Base-by-base conservation (phyloP, 768 basidiomycete genomes). In the Auriscalpium orientale region DNA sequence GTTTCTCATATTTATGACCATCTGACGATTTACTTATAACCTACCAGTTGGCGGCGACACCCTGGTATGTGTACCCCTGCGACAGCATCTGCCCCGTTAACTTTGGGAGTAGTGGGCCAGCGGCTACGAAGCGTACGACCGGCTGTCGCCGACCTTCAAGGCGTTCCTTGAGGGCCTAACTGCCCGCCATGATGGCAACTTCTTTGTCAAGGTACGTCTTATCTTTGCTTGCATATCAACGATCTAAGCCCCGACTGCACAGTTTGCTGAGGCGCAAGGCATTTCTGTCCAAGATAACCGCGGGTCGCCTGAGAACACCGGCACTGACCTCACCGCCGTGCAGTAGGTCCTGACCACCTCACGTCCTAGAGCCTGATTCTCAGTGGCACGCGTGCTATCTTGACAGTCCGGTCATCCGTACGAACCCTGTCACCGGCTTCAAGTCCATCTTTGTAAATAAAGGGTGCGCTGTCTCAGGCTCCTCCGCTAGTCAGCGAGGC, bases 351-450 rank as follows among this genome's bases (percentile, higher is more conserved):
- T 1, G 20, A 28, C 28, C 28, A 28, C 28, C 2, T 28, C 28
- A 28, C 28, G 0, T 74, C 83, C 52, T 68, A 81, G 35, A 9
- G 16, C 8, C 13, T 20, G 8, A 6, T 16, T 20, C 11, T 10
- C 12, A 38, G n/a, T 20, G 35, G 34, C 5, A 28, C 28, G 28
- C 28, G 28, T 28, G 28, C 5, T 7, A 28, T 28, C 10, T 13
- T 18, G 1, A 12, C 11, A 51, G 50, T 67, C 91, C 90, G 15
- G 74, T 93, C 49, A 87, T 93, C 54, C 84, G 90, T 47, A 87
- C 91, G 12, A 85, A 92, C 67, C 90, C 91, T n/a, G 84, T 78
- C 1, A 94, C 91, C 0, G 89, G 90, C 15, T 87, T 84, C 82
- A 91, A 92, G 77, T 83, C 81, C 55, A 71, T 93, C 59, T 91